A percentile compares a stretch with the other conserved stretches of the same genome.
Conservation (phyloP, 2,329 filamentous ascomycete species). For the Ceratocystis cacaofunesta region DNA sequence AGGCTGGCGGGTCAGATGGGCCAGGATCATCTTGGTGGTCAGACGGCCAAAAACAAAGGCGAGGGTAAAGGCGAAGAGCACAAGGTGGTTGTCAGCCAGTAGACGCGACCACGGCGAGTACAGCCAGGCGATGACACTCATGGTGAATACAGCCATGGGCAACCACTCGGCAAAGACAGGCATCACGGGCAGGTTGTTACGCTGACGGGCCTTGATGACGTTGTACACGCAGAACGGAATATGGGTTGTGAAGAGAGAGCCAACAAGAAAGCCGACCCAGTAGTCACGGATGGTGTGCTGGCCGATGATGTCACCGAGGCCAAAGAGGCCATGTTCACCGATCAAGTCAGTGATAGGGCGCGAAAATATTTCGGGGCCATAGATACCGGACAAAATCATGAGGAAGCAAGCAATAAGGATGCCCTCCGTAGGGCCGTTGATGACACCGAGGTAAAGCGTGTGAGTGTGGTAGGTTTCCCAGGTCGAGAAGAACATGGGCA, state of each 20-base stretch:
- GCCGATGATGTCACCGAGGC: conserved; percentile 46
- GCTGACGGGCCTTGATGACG: conserved; percentile 60
- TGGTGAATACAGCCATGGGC: conserved; percentile 70
- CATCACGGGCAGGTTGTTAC: conserved; percentile 55
- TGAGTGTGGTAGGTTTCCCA: conserved; percentile 99
- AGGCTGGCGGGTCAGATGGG: conserved; percentile 80
- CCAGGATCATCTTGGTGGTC: conserved; percentile 98
- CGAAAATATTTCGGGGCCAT: conserved; percentile 77
- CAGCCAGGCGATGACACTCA: conserved; percentile 66
- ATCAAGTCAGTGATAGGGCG: conserved; percentile 56
- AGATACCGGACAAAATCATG: conserved; percentile 78
- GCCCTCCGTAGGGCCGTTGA: conserved; percentile 95
- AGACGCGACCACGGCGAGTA: conserved; percentile 78
- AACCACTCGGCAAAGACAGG: conserved; percentile 90
- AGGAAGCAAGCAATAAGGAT: conserved; percentile 73
- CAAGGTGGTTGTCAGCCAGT: conserved; percentile 69
- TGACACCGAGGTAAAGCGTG: conserved; percentile 84
- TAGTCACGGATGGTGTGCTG: conserved; percentile 68
- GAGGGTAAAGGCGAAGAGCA: conserved; percentile 84
- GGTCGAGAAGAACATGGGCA: conserved; percentile 98
- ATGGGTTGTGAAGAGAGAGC: conserved; percentile 55
- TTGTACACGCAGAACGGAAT: conserved; percentile 82
- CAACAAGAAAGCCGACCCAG: conserved; percentile 61
- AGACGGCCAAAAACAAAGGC: conserved; percentile 96
- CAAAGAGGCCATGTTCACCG: conserved; percentile 35